Evolutionary conservation across 768 basidiomycete genomes (phyloP), one percentile per base, ranked within the genome.

Genomic region (Russula vinacea): DNA sequence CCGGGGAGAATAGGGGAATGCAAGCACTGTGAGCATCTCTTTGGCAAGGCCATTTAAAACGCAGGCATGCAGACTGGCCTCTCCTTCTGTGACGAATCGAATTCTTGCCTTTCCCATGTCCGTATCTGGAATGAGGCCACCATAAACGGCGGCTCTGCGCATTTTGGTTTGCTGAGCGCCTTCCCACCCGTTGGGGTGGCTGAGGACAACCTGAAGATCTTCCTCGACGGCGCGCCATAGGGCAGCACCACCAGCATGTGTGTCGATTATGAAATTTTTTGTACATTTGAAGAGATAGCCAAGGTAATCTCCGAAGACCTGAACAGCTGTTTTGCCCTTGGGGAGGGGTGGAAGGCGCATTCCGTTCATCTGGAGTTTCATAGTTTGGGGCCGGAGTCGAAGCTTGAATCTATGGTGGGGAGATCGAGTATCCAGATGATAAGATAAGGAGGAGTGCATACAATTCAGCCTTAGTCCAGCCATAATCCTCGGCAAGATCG

Each of bases 131-230:
- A 92, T 85, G 44, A 92, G 73, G n/a, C 82, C 82, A 3, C 87
- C 89, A 67, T 84, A 81, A 10, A 88, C 81, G 1, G 89, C 89
- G 0, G 84, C 85, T 62, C 87, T 79, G 62, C 89, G 81, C 86
- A 92, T 89, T 74, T 84, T 86, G 35, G 86, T 84, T 72, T 88
- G 85, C 69, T 90, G 88, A 10, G 88, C 87, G 22, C 83, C 83
- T 70, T 91, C 89, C 89, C 89, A 92, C 6, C 89, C 89, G 68
- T 90, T 92, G 16, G 89, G 89, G 73, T 91, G 89, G 45, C 86
- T 86, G 42, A 90, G 76, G 4, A 92, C 88, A 65, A 91, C 83
- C 70, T 91, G 86, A 52, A 89, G 81, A 70, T 86, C 80, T 51
- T 80, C 71, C 70, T 90, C 88, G 32, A 90, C 83, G 4, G 84